Conservation (phyloP, 345 rosid species). For the Garcia nutans region DNA sequence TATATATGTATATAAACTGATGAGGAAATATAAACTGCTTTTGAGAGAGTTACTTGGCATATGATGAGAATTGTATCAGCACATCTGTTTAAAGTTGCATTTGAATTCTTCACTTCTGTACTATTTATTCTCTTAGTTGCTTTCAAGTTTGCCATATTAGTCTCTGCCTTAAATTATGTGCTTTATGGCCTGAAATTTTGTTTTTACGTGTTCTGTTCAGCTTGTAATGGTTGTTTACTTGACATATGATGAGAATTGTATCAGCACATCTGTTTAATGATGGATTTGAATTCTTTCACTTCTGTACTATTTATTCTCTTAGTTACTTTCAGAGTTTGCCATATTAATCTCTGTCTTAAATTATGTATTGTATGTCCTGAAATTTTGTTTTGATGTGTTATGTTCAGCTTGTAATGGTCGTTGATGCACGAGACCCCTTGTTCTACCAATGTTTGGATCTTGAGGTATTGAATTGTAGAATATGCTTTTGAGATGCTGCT, state of each 20-base stretch:
- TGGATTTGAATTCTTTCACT: neutral
- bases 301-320: neutral
- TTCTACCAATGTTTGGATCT: constrained; percentile 92
- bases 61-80: neutral
- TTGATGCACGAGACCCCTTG: constrained; percentile 90
- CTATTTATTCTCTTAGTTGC: neutral
- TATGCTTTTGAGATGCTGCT: constrained; percentile 7
- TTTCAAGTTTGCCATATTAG: neutral
- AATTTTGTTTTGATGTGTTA: constrained; percentile 4
- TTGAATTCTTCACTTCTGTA: neutral
- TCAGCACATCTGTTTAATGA: neutral
- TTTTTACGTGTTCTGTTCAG: constrained; percentile 37
- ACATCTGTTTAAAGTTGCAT: neutral
- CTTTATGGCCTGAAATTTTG: neutral
- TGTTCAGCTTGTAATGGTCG: constrained; percentile 91
- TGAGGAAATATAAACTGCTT: too few relatives aligned
- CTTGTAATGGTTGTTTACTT: constrained; percentile 80
- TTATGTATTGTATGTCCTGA: neutral
- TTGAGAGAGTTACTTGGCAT: too few relatives aligned
- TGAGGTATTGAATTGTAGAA: constrained; percentile 53
- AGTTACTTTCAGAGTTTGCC: neutral
- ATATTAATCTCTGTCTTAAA: neutral
- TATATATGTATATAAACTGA: too few relatives aligned
- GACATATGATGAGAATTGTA: too few relatives aligned
- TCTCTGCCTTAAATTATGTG: neutral